These are phyloP conservation scores for Volvox africanus DNA, from an alignment of 139 green algal genomes.

Conservation along the genomic window DNA sequence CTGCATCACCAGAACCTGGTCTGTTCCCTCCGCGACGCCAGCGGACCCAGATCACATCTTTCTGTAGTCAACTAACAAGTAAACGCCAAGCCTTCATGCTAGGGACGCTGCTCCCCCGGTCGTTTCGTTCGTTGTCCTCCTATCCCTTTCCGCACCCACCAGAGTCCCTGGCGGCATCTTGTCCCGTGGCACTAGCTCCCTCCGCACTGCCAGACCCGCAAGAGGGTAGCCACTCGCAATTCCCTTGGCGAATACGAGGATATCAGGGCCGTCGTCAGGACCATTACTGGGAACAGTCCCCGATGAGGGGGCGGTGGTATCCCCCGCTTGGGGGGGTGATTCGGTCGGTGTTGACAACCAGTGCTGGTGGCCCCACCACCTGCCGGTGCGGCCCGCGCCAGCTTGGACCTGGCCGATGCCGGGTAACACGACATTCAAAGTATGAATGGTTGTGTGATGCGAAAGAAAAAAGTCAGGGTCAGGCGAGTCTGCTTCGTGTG, in stretches of 20 bases:
- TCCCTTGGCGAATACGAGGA: constrained; percentile 82
- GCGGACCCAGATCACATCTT: too few species aligned
- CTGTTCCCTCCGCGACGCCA: too few species aligned
- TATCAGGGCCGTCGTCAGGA: constrained; percentile 65
- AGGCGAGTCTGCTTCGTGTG: too few species aligned
- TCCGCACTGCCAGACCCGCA: constrained; percentile 71
- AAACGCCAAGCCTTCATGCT: too few species aligned
- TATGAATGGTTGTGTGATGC: too few species aligned
- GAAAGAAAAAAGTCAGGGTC: too few species aligned
- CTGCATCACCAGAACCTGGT: too few species aligned
- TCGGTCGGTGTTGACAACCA: constrained; percentile 2
- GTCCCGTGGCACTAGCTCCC: constrained; percentile 61
- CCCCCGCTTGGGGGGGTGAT: too few species aligned
- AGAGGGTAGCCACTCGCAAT: constrained; percentile 91
- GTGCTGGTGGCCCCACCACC: constrained; percentile 87
- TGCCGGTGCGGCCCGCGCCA: constrained; percentile 80
- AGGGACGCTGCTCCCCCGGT: too few species aligned
- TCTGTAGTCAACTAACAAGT: too few species aligned
- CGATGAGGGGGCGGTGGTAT: too few species aligned
- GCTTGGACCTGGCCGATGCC: constrained; percentile 77
- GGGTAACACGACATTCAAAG: too few species aligned
- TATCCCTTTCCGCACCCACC: constrained; percentile 39
- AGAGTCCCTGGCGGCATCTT: constrained; percentile 72
- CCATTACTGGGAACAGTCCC: background rate
- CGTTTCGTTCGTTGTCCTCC: background rate